Conservation (phyloP, 1,139 yeast genomes). For the Yamadazyma dendronema region DNA sequence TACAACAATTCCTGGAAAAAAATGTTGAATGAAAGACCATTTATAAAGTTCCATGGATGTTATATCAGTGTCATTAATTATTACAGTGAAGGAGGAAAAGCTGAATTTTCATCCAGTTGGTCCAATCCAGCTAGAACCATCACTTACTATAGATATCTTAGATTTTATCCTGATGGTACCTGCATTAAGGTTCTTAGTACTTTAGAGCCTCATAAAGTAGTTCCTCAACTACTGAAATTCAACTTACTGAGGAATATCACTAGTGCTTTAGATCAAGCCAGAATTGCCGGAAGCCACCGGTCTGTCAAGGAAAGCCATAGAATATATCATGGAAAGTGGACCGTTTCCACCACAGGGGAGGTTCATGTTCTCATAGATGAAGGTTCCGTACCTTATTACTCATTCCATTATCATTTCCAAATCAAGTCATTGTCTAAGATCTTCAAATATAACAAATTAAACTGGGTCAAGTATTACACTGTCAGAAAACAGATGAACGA, state of each 20-base stretch:
- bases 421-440: conserved; percentile 56
- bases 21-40: conserved; percentile 58
- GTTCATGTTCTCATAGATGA: conserved; percentile 54
- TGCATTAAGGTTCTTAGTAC: conserved; percentile 66
- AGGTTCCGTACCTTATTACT: conserved; percentile 63
- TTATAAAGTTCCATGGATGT: conserved; percentile 75
- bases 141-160: conserved; percentile 79
- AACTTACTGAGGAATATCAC: conserved; percentile 19
- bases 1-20: conserved; percentile 53
- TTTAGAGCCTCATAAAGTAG: conserved; percentile 62
- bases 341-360: conserved; percentile 44
- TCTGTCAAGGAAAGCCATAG: conserved; percentile 30
- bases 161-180: conserved; percentile 79
- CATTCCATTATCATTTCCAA: conserved; percentile 60
- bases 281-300: conserved; percentile 11
- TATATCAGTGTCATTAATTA: conserved; percentile 86
- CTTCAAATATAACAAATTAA: conserved; percentile 59
- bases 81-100: conserved; percentile 73
- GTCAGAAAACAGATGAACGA: conserved; percentile 41
- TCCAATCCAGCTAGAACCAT: conserved; percentile 75
- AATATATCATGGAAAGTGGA: conserved; percentile 55
- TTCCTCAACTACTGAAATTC: conserved; percentile 48
- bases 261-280: conserved; percentile 15
- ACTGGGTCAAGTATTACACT: conserved; percentile 64
- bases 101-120: conserved; percentile 68